These are phyloP conservation scores for Diospyros kaki DNA, from an alignment of 148 eudicot genomes.

Conservation along the genomic window DNA sequence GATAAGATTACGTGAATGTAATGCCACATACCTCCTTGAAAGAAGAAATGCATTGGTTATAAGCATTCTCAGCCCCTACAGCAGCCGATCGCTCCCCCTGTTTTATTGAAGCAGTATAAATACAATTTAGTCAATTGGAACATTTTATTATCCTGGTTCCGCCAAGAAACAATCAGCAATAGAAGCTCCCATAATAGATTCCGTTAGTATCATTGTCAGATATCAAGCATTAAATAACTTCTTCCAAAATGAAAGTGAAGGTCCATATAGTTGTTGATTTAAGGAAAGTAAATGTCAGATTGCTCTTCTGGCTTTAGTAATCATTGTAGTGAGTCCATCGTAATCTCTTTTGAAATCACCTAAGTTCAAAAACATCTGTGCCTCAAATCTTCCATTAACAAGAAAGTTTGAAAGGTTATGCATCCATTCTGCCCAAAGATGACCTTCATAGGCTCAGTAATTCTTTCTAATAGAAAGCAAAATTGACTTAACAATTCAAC, in stretches of 20 bases:
- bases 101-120: slow-evolving; percentile 6
- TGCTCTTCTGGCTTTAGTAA: neutral
- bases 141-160: neutral
- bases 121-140: neutral
- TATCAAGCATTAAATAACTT: neutral
- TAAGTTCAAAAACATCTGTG: neutral
- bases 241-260: neutral
- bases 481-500: neutral
- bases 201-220: neutral
- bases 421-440: neutral
- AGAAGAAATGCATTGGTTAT: slow-evolving; percentile 57
- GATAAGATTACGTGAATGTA: neutral
- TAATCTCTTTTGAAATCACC: neutral
- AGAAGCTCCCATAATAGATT: neutral
- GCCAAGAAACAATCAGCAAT: neutral
- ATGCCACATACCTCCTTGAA: slow-evolving; percentile 54
- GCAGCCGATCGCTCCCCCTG: slow-evolving; percentile 34
- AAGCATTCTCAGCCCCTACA: slow-evolving; percentile 44
- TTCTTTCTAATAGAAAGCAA: neutral
- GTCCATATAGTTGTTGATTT: neutral
- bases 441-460: neutral
- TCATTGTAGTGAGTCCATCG: neutral
- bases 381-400: neutral
- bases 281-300: neutral
- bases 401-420: neutral